Base-by-base conservation (phyloP, 345 rosid genomes). In the Eucalyptus camaldulensis region DNA sequence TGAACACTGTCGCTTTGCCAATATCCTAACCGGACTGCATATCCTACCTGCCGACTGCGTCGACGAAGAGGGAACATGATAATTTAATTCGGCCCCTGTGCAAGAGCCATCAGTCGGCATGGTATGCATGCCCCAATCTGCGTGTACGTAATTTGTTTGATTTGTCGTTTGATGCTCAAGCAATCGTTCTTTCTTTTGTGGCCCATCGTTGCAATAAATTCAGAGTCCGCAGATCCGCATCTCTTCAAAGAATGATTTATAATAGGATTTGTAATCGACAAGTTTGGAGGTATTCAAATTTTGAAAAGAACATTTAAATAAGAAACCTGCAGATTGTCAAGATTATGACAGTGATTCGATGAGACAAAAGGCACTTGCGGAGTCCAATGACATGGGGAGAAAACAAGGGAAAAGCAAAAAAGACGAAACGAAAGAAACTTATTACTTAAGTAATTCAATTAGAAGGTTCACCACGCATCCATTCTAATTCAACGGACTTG, bases 11-110 rank as follows among this genome's bases (percentile, higher is more conserved):
- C 17, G 76, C 40, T 67, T 67, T 67, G 80, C 19, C 22, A 67
- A n/a, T 67, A 67, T 67, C 76, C 19, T 67, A 67, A 31, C 21
- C 40, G 40, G 80, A 15, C 80, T 31, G 40, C 5, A 67, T n/a
- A 0, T 0, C 33, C 1, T 0, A 14, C 21, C 21, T 13, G 17
- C 37, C 43, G 80, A 31, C 80, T 5, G 11, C 24, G 22, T 31
- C 22, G 24, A 31, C 24, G 0, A 69, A 16, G 43, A 69, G 24
- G 80, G 43, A 31, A 69, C 11, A 5, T 16, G 22, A 69, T 8
- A 8, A 67, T 31, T 67, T 0, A 31, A 27, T 62, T 27, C n/a
- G 69, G 33, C 3, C 69, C 69, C 31, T 12, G 17, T 13, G 31
- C 69, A 62, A 62, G 31, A 62, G 69, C 33, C n/a, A 27, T 62